Evolutionary conservation across 1,284 basidiomycete genomes (phyloP).

Genomic region (Veloboletus limbatus): DNA sequence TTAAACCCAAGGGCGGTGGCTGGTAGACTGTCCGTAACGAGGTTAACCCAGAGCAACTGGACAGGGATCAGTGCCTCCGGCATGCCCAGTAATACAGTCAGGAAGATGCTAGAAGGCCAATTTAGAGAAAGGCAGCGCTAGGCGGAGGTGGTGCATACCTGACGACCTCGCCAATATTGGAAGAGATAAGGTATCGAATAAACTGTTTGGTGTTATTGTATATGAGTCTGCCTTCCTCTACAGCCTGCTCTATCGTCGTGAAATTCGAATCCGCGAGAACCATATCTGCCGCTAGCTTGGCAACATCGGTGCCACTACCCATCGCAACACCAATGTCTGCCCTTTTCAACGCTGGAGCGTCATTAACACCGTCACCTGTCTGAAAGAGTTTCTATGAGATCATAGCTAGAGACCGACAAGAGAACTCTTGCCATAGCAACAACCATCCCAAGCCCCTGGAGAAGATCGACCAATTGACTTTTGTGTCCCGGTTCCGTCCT

Average conservation of each 20-base stretch:
- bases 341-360: constrained; percentile 94
- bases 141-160: constrained; percentile 42
- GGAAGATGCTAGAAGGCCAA: constrained; percentile 71
- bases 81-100: constrained; percentile 96
- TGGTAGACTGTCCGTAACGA: constrained; percentile 93
- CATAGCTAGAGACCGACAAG: constrained; percentile 12
- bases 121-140: constrained; percentile 1
- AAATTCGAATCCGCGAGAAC: constrained; percentile 88
- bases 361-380: constrained; percentile 95
- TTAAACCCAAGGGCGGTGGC: constrained; percentile 99
- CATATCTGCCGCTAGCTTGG: constrained; percentile 97
- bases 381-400: constrained; percentile 31
- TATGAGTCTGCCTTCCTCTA: constrained; percentile 95
- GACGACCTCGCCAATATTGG: constrained; percentile 98
- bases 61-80: constrained; percentile 98
- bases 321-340: constrained; percentile 99
- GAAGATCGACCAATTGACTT: constrained; percentile 89
- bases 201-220: constrained; percentile 99
- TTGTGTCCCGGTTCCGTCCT: constrained; percentile 97
- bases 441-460: constrained; percentile 90
- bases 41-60: constrained; percentile 96
- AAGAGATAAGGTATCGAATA: constrained; percentile 92
- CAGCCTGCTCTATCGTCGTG: constrained; percentile 91
- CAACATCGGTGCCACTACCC: constrained; percentile 98
- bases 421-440: constrained; percentile 85